A percentile compares a stretch with the other conserved stretches of the same genome.
Conservation (phyloP, 2,329 filamentous ascomycete species). For the Fusarium odoratissimum region DNA sequence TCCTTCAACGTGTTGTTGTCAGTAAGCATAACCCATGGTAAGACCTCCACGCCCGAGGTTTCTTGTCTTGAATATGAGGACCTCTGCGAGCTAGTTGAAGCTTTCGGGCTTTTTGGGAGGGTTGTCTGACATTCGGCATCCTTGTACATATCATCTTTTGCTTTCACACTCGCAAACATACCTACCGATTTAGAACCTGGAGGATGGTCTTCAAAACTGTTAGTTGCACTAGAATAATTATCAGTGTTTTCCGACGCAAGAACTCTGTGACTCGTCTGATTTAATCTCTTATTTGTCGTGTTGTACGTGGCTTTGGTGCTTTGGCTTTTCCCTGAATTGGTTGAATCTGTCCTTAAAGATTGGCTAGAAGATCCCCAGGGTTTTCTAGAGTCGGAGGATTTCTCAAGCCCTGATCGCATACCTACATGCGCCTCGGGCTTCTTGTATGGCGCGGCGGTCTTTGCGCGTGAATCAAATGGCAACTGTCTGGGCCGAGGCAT, state of each 20-base stretch:
- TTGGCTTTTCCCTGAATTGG: background rate
- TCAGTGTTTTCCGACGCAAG: background rate
- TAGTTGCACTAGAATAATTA: background rate
- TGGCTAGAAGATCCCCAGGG: no score
- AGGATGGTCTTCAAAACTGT: background rate
- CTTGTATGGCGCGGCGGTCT: background rate
- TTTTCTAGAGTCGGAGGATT: background rate
- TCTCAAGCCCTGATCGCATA: background rate
- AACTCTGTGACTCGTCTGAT: background rate
- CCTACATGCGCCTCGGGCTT: background rate
- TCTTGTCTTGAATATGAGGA: background rate
- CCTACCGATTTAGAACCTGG: background rate
- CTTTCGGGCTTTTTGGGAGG: background rate
- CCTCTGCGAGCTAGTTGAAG: no score
- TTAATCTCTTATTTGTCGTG: background rate
- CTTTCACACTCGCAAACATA: background rate
- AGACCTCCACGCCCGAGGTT: background rate
- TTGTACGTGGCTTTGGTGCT: background rate
- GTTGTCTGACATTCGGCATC: slow-evolving; percentile 32
- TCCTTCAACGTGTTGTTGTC: slow-evolving; percentile 40
- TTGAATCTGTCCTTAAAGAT: background rate
- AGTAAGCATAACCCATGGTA: slow-evolving; percentile 40
- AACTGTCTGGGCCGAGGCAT: slow-evolving; percentile 49
- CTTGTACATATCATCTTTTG: background rate
- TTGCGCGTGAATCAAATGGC: slow-evolving; percentile 39